A percentile compares a stretch with the other conserved stretches of the same genome.
phyloP scores from a whole-genome alignment of 108 stramenopile genomes.

The Fragilaria crotonensis region DNA sequence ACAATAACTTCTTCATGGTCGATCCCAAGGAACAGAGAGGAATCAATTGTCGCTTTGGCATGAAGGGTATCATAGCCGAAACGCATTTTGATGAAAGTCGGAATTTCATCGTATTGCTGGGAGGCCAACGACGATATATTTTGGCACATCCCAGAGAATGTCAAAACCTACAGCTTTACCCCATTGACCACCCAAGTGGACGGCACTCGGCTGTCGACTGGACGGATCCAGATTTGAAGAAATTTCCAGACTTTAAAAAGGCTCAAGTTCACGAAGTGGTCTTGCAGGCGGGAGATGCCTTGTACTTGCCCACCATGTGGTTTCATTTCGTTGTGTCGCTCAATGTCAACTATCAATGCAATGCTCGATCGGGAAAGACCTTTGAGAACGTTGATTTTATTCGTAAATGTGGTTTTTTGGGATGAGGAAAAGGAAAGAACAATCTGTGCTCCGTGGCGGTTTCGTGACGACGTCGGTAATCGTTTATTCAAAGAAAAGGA shows the following conservation, averaged over 20 bases:
- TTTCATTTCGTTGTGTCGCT: constrained; percentile 95
- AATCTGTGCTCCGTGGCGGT: too few relatives aligned
- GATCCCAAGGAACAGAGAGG: constrained; percentile 81
- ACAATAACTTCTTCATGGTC: constrained; percentile 76
- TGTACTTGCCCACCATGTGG: constrained; percentile 95
- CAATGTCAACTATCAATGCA: constrained; percentile 93
- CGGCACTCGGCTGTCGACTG: constrained; percentile 86
- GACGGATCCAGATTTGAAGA: too few relatives aligned
- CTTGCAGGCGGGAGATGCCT: constrained; percentile 88
- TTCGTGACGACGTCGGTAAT: too few relatives aligned
- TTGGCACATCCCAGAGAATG: constrained; percentile 89
- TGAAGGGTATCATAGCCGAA: constrained; percentile 89
- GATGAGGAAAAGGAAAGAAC: too few relatives aligned
- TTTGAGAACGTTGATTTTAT: constrained; percentile 6
- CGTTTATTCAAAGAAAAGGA: too few relatives aligned
- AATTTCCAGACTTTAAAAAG: constrained; percentile 55
- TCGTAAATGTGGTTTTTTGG: constrained; percentile 1
- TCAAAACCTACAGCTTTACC: constrained; percentile 71
- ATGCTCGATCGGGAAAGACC: constrained; percentile 81
- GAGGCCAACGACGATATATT: constrained; percentile 77
- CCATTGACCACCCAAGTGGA: constrained; percentile 78
- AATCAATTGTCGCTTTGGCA: constrained; percentile 96
- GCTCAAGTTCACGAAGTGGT: constrained; percentile 86
- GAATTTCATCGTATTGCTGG: constrained; percentile 80
- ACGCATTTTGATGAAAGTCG: constrained; percentile 89